Evolutionary conservation across 2,329 filamentous ascomycete species (phyloP).

Genomic region (Aspergillus spinulosporus): DNA sequence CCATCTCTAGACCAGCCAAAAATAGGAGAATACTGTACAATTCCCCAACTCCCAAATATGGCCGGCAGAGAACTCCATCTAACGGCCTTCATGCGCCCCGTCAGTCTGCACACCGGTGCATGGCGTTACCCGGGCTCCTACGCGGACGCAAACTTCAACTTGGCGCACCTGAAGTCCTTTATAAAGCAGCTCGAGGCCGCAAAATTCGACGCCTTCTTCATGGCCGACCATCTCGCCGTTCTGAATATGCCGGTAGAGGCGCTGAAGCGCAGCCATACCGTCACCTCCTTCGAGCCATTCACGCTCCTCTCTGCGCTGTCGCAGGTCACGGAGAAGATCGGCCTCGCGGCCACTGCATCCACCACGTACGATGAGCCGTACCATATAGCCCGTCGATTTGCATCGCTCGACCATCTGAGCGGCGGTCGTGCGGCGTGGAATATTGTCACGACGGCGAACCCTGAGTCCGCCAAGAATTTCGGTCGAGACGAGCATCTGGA

Average conservation of each 20-base stretch:
- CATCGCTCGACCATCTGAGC: slow-evolving; percentile 54
- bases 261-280: slow-evolving; percentile 58
- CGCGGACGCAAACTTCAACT: slow-evolving; percentile 60
- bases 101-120: slow-evolving; percentile 57
- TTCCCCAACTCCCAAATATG: slow-evolving; percentile 3
- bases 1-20: not conserved
- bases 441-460: slow-evolving; percentile 56
- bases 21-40: too few relatives aligned
- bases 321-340: slow-evolving; percentile 51
- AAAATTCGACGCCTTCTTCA: slow-evolving; percentile 60
- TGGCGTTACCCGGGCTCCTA: slow-evolving; percentile 59
- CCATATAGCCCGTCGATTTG: slow-evolving; percentile 55
- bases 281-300: slow-evolving; percentile 60
- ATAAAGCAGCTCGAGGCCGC: slow-evolving; percentile 56
- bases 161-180: slow-evolving; percentile 54
- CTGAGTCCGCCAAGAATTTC: slow-evolving; percentile 56
- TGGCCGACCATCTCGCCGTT: slow-evolving; percentile 57
- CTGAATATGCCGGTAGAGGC: slow-evolving; percentile 60
- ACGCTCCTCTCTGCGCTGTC: slow-evolving; percentile 55
- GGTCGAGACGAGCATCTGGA: slow-evolving; percentile 53
- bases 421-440: slow-evolving; percentile 56
- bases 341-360: slow-evolving; percentile 54
- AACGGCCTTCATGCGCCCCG: slow-evolving; percentile 61
- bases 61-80: slow-evolving; percentile 48
- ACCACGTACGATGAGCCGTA: slow-evolving; percentile 57